A percentile compares a stretch with the other conserved stretches of the same genome.
These are phyloP conservation scores for Penicillium expansum DNA, from an alignment of 2,329 filamentous ascomycete species.

Conservation along the genomic window DNA sequence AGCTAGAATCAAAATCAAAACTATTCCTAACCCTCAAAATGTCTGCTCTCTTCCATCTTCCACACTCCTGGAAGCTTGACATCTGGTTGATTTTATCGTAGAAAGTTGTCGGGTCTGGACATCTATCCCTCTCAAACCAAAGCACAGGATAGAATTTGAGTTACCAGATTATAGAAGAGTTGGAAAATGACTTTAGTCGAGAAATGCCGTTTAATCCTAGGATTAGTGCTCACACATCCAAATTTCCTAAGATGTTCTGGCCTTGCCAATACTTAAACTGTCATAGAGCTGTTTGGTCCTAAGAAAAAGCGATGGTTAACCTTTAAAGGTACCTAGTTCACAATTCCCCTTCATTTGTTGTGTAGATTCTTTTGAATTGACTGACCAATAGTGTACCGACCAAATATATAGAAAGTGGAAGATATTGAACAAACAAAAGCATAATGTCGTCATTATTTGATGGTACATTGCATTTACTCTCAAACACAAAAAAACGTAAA, in stretches of 20 bases:
- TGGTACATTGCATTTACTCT: conserved; percentile 10
- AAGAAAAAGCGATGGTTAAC: too few species aligned
- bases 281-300: neutral
- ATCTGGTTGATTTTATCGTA: neutral
- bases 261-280: neutral
- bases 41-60: neutral
- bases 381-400: too few species aligned
- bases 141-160: too few species aligned
- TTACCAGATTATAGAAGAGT: too few species aligned
- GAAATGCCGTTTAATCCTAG: neutral
- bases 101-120: neutral
- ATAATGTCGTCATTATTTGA: conserved; percentile 16
- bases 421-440: too few species aligned
- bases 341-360: too few species aligned
- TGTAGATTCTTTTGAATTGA: too few species aligned
- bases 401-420: too few species aligned
- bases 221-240: neutral
- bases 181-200: neutral
- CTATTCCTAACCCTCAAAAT: neutral
- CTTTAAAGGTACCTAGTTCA: too few species aligned
- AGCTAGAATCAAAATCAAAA: neutral
- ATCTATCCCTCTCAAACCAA: neutral
- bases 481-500: neutral
- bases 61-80: neutral
- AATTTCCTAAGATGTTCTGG: neutral